phyloP scores from a whole-genome alignment of 1,139 yeast species.

The Pichia sp. region DNA sequence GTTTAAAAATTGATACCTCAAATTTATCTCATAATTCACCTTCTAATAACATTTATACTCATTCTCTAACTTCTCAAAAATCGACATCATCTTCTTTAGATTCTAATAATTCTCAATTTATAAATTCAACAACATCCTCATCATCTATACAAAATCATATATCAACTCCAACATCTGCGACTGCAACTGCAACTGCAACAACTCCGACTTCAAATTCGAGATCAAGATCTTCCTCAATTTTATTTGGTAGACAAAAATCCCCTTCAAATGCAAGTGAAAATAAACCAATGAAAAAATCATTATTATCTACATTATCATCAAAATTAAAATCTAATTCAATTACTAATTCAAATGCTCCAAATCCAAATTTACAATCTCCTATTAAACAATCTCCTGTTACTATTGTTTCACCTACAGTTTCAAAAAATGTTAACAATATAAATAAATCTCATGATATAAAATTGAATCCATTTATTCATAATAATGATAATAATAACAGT shows the following conservation, averaged over 20 bases:
- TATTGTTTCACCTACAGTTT: neutral
- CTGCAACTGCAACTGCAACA: neutral
- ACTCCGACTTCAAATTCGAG: constrained; percentile 8
- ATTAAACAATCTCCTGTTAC: neutral
- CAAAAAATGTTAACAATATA: neutral
- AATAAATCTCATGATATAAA: too few species aligned
- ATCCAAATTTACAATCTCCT: neutral
- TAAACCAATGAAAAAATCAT: constrained; percentile 28
- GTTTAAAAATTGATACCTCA: constrained; percentile 9
- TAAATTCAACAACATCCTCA: neutral
- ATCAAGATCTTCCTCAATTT: constrained; percentile 18
- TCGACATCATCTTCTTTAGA: neutral
- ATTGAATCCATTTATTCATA: too few species aligned
- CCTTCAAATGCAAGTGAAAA: constrained; percentile 8
- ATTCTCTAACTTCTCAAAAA: neutral
- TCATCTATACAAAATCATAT: neutral
- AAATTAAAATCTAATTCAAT: constrained; percentile 35
- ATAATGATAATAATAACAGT: neutral
- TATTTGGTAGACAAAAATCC: constrained; percentile 12
- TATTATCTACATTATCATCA: constrained; percentile 38
- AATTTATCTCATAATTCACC: constrained; percentile 13
- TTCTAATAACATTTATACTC: neutral
- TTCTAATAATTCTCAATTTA: neutral
- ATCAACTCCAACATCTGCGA: constrained; percentile 1
- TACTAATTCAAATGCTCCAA: neutral